phyloP scores from a whole-genome alignment of 768 basidiomycete genomes.

The Auriscalpium orientale region DNA sequence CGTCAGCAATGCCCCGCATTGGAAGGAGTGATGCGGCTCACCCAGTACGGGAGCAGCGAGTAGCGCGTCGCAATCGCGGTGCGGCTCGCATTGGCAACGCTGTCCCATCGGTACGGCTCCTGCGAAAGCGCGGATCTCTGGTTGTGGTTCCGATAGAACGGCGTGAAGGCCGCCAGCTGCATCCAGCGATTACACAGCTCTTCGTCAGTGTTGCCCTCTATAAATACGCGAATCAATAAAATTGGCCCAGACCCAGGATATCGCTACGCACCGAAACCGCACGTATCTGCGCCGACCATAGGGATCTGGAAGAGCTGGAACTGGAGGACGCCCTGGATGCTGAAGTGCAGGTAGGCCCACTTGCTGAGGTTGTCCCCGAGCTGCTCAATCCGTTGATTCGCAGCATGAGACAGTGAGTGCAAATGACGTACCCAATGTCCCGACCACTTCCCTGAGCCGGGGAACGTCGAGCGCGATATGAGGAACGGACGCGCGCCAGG shows the following conservation, averaged over 20 bases:
- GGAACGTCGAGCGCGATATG: constrained; percentile 63
- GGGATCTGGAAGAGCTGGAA: constrained; percentile 83
- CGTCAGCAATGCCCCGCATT: background rate
- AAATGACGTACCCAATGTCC: constrained; percentile 54
- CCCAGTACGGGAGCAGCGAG: constrained; percentile 73
- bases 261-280: constrained; percentile 46
- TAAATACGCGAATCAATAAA: constrained; percentile 9
- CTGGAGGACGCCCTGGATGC: constrained; percentile 70
- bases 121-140: constrained; percentile 58
- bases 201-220: constrained; percentile 60
- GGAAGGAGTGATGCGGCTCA: constrained; percentile 22
- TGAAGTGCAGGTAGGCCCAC: constrained; percentile 66
- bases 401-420: too few relatives aligned
- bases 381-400: constrained; percentile 22
- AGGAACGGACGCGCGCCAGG: constrained; percentile 63
- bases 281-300: constrained; percentile 77
- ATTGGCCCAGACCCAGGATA: constrained; percentile 6
- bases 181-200: constrained; percentile 83
- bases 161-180: constrained; percentile 76
- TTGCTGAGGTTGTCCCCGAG: constrained; percentile 72
- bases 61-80: constrained; percentile 69
- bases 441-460: constrained; percentile 61
- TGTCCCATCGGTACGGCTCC: constrained; percentile 78
- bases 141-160: constrained; percentile 81
- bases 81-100: constrained; percentile 65